Evolutionary conservation across 768 basidiomycete genomes (phyloP).

Genomic region (Suillus plorans): DNA sequence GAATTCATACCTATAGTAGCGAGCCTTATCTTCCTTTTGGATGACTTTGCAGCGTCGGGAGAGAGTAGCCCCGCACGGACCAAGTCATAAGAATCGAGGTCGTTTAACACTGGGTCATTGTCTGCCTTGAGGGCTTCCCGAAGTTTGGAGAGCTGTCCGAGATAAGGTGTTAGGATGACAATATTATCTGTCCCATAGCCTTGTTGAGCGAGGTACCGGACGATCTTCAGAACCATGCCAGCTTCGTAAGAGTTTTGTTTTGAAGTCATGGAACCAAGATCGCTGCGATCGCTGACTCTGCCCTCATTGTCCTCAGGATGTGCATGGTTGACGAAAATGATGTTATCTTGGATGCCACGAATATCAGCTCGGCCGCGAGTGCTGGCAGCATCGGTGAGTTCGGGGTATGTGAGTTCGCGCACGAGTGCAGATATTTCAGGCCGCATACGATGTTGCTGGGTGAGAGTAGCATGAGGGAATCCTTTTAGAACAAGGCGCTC

Average conservation of each 20-base stretch:
- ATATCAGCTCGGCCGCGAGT: conserved; percentile 48
- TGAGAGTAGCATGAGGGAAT: conserved; percentile 55
- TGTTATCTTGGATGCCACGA: conserved; percentile 50
- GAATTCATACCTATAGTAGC: conserved; percentile 56
- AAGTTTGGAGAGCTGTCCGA: conserved; percentile 55
- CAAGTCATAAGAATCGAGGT: conserved; percentile 56
- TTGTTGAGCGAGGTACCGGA: conserved; percentile 61
- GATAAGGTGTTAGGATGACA: conserved; percentile 62
- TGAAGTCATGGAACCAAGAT: conserved; percentile 44
- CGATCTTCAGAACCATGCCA: conserved; percentile 57
- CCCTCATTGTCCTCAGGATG: conserved; percentile 48
- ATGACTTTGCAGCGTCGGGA: conserved; percentile 37
- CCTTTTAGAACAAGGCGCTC: conserved; percentile 57
- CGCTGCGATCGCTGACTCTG: conserved; percentile 40
- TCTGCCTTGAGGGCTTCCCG: conserved; percentile 37
- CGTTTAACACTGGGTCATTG: conserved; percentile 58
- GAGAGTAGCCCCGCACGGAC: conserved; percentile 52
- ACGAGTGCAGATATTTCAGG: conserved; percentile 62
- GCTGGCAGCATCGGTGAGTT: conserved; percentile 48
- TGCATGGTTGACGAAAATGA: conserved; percentile 56
- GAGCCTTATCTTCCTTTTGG: conserved; percentile 47
- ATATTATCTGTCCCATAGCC: conserved; percentile 58
- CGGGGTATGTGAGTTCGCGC: conserved; percentile 57
- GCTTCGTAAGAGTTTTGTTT: conserved; percentile 58
- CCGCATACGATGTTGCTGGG: conserved; percentile 61